These are phyloP conservation scores for Eucalyptus paniculata DNA, from an alignment of 345 rosid genomes.

Conservation along the genomic window DNA sequence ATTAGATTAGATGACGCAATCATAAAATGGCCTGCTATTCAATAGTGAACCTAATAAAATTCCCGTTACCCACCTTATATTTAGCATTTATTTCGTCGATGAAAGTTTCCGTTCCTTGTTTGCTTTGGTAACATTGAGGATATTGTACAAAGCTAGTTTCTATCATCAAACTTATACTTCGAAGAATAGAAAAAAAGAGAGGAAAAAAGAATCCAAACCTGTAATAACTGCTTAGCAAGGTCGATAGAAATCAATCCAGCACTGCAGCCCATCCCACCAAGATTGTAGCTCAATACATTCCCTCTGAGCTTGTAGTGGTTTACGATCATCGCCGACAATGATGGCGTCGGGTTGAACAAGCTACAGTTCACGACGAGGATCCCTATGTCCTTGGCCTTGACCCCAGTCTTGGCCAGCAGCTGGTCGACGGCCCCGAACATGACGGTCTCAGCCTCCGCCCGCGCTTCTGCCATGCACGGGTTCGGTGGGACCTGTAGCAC, in stretches of 20 bases:
- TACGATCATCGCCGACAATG: slow-evolving; percentile 22
- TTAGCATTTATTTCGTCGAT: neutral
- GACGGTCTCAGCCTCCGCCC: slow-evolving; percentile 19
- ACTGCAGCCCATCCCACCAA: slow-evolving; percentile 32
- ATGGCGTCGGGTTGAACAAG: slow-evolving; percentile 22
- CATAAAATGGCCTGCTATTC: neutral
- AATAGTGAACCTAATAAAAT: neutral
- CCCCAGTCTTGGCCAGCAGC: slow-evolving; percentile 14
- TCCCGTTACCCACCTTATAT: neutral
- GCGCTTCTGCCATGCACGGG: slow-evolving; percentile 10
- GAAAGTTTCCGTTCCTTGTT: neutral
- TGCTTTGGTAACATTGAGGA: neutral
- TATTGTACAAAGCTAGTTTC: neutral
- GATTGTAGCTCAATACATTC: slow-evolving; percentile 15
- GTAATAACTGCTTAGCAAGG: slow-evolving; percentile 45
- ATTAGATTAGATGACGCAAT: neutral
- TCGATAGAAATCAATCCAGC: slow-evolving; percentile 41
- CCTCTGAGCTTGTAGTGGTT: slow-evolving; percentile 25
- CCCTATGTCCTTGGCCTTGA: slow-evolving; percentile 23
- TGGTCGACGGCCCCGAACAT: slow-evolving; percentile 20
- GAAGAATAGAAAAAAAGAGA: neutral
- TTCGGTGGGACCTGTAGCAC: neutral
- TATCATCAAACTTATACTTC: neutral
- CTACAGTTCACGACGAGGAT: slow-evolving; percentile 24
- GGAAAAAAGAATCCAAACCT: slow-evolving; percentile 12